A percentile compares a stretch with the other conserved stretches of the same genome.
Conservation (phyloP, 257 asterid species). For the Oldenlandia corymbosa region DNA sequence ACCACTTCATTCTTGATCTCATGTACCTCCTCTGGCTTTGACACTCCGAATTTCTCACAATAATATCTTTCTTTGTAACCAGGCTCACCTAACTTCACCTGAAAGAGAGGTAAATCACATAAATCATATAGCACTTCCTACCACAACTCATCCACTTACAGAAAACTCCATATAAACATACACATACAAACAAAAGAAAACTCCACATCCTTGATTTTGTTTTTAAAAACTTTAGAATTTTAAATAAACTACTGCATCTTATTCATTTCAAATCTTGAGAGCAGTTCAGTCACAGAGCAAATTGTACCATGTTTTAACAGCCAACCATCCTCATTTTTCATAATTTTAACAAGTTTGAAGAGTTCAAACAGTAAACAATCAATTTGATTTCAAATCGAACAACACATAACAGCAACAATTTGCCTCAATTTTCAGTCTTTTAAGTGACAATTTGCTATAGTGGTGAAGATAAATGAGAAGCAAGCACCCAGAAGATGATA, state of each 20-base stretch:
- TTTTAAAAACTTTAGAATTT: no score
- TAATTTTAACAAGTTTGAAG: no score
- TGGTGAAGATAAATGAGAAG: no score
- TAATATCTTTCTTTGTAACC: conserved; percentile 95
- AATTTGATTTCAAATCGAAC: no score
- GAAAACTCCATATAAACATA: neutral
- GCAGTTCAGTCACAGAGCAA: neutral
- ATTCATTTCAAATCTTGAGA: neutral
- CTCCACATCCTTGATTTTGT: neutral
- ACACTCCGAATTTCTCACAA: conserved; percentile 70
- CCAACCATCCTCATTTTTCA: neutral
- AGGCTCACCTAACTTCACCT: conserved; percentile 93
- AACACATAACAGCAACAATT: no score
- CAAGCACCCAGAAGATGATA: no score
- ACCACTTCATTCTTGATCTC: conserved; percentile 73
- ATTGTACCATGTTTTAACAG: no score
- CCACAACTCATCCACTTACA: neutral
- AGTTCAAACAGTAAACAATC: no score
- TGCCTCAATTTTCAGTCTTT: no score
- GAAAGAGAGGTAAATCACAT: conserved; percentile 13
- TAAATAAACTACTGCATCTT: neutral
- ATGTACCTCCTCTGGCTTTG: conserved; percentile 54
- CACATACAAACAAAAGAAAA: neutral
- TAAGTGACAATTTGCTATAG: no score
- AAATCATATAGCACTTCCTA: conserved; percentile 2